Percentiles rank a stretch among this genome's conserved stretches.
Evolutionary conservation across 192 early-diverging fungal genomes (phyloP).

Genomic region (Coemansia sp.): DNA sequence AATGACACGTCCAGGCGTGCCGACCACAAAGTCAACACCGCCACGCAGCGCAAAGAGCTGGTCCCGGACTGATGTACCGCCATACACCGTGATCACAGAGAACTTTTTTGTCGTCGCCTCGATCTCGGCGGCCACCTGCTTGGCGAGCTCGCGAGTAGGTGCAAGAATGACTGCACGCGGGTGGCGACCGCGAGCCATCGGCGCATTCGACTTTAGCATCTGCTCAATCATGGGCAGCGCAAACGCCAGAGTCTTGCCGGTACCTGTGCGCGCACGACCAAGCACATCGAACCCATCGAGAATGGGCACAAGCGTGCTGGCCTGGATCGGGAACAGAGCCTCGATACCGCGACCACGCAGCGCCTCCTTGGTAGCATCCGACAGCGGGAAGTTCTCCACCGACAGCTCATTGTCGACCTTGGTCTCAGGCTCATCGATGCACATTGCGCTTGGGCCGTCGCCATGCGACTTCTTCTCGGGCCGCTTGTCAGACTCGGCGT

Average conservation of each 20-base stretch:
- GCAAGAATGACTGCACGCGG: constrained; percentile 77
- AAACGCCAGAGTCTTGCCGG: constrained; percentile 97
- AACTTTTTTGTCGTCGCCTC: constrained; percentile 64
- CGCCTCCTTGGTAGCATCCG: constrained; percentile 65
- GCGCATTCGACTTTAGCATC: constrained; percentile 47
- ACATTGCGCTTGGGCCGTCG: constrained; percentile 32
- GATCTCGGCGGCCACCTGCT: constrained; percentile 81
- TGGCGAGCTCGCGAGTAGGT: constrained; percentile 89
- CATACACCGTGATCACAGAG: constrained; percentile 74
- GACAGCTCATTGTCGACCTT: constrained; percentile 54
- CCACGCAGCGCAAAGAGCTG: constrained; percentile 77
- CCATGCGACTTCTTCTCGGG: constrained; percentile 57
- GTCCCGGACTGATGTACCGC: constrained; percentile 83
- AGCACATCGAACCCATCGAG: constrained; percentile 79
- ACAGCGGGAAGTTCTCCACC: constrained; percentile 63
- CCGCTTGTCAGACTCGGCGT: constrained; percentile 26
- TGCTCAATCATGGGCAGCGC: constrained; percentile 85
- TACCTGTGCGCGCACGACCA: constrained; percentile 95
- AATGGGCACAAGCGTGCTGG: constrained; percentile 71
- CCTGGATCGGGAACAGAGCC: constrained; percentile 92
- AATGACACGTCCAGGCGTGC: constrained; percentile 92
- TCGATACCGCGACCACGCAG: constrained; percentile 74
- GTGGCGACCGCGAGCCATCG: constrained; percentile 43
- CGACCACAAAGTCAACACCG: constrained; percentile 90
- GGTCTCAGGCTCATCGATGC: constrained; percentile 16